Conservation (phyloP, 2,329 filamentous ascomycete genomes). For the Arthrobotrys sinensis region DNA sequence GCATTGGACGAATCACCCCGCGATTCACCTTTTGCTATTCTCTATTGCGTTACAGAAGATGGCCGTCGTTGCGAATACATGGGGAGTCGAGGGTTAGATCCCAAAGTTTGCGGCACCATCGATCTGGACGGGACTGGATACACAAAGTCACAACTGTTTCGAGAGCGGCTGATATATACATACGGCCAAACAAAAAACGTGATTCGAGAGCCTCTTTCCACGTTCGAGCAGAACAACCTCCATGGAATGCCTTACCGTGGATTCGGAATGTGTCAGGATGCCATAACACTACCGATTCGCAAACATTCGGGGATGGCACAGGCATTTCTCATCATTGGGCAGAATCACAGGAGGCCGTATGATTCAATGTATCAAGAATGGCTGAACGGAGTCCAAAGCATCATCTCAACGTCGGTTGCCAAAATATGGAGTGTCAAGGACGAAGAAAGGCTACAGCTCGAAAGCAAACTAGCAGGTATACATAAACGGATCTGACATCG, state of each 20-base stretch:
- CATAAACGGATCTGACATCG: not conserved
- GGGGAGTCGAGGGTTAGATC: slow-evolving; percentile 43
- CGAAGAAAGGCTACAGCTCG: slow-evolving; percentile 41
- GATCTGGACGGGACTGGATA: slow-evolving; percentile 28
- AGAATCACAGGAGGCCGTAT: slow-evolving; percentile 83
- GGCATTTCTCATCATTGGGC: slow-evolving; percentile 83
- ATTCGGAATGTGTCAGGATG: slow-evolving; percentile 73
- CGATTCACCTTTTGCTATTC: slow-evolving; percentile 63
- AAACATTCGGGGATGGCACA: slow-evolving; percentile 77
- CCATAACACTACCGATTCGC: slow-evolving; percentile 86
- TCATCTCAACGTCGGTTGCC: slow-evolving; percentile 43
- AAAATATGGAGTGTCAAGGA: slow-evolving; percentile 59
- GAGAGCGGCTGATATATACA: slow-evolving; percentile 52
- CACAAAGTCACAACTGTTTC: slow-evolving; percentile 30
- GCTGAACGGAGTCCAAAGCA: slow-evolving; percentile 65
- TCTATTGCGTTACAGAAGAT: slow-evolving; percentile 55
- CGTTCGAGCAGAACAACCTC: slow-evolving; percentile 17
- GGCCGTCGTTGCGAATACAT: slow-evolving; percentile 50
- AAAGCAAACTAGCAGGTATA: slow-evolving; percentile 49
- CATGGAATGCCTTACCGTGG: slow-evolving; percentile 38
- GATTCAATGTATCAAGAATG: slow-evolving; percentile 79
- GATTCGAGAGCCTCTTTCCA: slow-evolving; percentile 33
- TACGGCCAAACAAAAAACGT: slow-evolving; percentile 35
- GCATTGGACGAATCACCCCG: slow-evolving; percentile 62
- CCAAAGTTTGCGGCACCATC: slow-evolving; percentile 44